These are phyloP conservation scores for Draba incana DNA, from an alignment of 345 rosid genomes.

Conservation along the genomic window DNA sequence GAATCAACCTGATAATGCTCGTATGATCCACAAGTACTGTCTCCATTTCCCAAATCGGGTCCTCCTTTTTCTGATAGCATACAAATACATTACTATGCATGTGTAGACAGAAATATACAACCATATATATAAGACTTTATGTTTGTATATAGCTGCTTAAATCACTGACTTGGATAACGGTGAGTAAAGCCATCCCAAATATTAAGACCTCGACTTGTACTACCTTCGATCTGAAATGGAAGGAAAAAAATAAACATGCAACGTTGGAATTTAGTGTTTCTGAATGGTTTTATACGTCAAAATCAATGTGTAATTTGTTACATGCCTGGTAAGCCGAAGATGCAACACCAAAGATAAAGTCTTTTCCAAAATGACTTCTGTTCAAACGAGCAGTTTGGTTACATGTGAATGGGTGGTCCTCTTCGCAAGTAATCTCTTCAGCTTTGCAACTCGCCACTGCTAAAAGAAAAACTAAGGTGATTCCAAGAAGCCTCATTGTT, in stretches of 20 bases:
- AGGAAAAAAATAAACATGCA: conserved; percentile 23
- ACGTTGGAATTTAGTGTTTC: neutral
- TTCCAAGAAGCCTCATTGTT: conserved; percentile 24
- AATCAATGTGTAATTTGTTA: neutral
- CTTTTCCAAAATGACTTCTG: neutral
- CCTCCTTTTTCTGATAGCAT: conserved; percentile 45
- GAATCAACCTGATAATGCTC: conserved; percentile 24
- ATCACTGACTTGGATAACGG: conserved; percentile 46
- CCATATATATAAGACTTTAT: neutral
- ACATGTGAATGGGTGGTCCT: conserved; percentile 23
- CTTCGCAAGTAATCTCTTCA: conserved; percentile 28
- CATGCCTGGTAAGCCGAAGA: conserved; percentile 43
- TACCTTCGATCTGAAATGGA: conserved; percentile 51
- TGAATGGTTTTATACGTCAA: too few species aligned
- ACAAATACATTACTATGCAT: conserved; percentile 9
- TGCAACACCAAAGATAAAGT: conserved; percentile 37
- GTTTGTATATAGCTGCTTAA: neutral
- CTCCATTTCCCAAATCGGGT: conserved; percentile 51
- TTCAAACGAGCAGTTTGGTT: conserved; percentile 12
- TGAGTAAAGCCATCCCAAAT: conserved; percentile 54
- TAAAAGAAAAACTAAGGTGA: conserved; percentile 19
- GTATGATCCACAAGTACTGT: conserved; percentile 28
- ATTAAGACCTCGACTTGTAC: conserved; percentile 43
- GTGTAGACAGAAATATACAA: neutral
- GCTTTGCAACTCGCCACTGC: conserved; percentile 18